Evolutionary conservation across 2,329 filamentous ascomycete species (phyloP).

Genomic region (Talaromyces verruculosus): DNA sequence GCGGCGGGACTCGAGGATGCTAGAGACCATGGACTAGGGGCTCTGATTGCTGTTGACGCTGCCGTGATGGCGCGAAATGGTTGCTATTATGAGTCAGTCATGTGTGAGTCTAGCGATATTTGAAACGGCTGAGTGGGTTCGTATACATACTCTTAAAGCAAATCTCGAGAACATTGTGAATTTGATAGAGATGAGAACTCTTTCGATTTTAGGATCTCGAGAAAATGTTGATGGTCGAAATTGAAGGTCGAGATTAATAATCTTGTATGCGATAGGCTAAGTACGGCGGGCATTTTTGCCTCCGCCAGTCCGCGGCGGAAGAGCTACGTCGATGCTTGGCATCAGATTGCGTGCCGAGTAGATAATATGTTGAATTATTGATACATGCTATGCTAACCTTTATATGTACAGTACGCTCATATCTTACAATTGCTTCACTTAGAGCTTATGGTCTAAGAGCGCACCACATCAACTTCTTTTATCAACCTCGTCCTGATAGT

Average conservation of each 20-base stretch:
- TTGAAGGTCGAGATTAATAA: slow-evolving; percentile 5
- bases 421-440: neutral
- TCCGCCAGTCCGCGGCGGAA: neutral
- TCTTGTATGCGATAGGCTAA: slow-evolving; percentile 5
- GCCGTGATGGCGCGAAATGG: slow-evolving; percentile 17
- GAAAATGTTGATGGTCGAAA: neutral
- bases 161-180: slow-evolving; percentile 20
- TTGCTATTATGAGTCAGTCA: slow-evolving; percentile 7
- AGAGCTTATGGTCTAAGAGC: neutral
- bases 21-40: slow-evolving; percentile 19
- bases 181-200: neutral
- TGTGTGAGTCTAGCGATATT: neutral
- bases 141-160: slow-evolving; percentile 3
- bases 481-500: slow-evolving; percentile 26
- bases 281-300: slow-evolving; percentile 9
- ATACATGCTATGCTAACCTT: neutral
- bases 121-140: neutral
- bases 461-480: neutral
- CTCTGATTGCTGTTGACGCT: neutral
- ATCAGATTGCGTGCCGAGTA: neutral
- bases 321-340: slow-evolving; percentile 16
- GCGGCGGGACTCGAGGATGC: slow-evolving; percentile 13
- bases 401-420: neutral
- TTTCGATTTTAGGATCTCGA: neutral
- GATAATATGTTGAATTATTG: neutral